Percentiles rank a stretch among this genome's conserved stretches.
These are phyloP conservation scores for Dendrocalamus latiflorus DNA, from an alignment of 202 grass and related monocot genomes.

Conservation along the genomic window DNA sequence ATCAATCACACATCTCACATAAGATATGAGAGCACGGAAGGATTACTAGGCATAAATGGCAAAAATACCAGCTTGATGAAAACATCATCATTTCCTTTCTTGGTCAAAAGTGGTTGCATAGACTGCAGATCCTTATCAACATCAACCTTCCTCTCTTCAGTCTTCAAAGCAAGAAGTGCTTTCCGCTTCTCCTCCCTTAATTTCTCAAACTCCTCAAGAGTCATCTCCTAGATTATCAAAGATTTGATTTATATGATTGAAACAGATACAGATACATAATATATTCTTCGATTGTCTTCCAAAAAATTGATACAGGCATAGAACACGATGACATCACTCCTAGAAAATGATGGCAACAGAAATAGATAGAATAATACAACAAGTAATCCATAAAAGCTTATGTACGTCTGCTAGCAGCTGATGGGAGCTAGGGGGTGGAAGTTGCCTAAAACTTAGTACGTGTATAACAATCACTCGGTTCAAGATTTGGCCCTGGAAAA, in stretches of 20 bases:
- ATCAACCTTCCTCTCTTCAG: conserved; percentile 94
- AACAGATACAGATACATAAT: not conserved
- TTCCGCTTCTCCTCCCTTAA: conserved; percentile 87
- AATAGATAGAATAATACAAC: not conserved
- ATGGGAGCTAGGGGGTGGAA: not conserved
- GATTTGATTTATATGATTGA: not conserved
- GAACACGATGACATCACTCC: not conserved
- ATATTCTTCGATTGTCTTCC: not conserved
- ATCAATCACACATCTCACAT: not conserved
- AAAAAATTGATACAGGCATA: not conserved
- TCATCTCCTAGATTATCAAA: conserved; percentile 76
- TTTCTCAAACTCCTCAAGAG: conserved; percentile 96
- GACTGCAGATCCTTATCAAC: conserved; percentile 79
- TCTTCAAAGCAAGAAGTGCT: conserved; percentile 63
- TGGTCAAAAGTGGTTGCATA: conserved; percentile 77
- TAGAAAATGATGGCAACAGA: not conserved
- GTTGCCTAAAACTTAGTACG: not conserved
- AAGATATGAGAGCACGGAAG: not conserved
- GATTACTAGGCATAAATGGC: not conserved
- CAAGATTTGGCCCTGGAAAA: not conserved
- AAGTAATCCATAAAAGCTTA: not conserved
- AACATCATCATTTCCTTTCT: conserved; percentile 78
- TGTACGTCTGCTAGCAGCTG: not conserved
- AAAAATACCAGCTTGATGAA: conserved; percentile 80
- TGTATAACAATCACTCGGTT: not conserved